Evolutionary conservation across 2,329 filamentous ascomycete species (phyloP), one percentile per base, ranked within the genome.

Genomic region (Proliferodiscus dingleyae): DNA sequence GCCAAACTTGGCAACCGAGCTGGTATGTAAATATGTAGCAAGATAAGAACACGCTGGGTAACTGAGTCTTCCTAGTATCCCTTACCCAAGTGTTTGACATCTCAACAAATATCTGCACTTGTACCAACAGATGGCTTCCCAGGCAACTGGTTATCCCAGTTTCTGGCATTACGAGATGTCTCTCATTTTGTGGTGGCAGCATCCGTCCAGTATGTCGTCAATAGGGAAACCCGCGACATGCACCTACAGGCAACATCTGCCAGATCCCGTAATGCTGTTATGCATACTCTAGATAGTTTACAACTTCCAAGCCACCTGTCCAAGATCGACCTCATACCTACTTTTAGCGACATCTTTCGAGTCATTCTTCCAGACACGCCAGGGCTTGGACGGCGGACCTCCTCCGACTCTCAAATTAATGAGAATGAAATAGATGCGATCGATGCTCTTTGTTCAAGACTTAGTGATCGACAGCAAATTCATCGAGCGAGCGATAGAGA

Each of bases 401-500:
- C 57, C 3, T 43, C 54, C 4, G 61, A 59, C 16, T 46, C 52
- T 2, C 49, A 57, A 7, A 48, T 50, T 11, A 63, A 69, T 45
- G 66, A 67, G 33, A 57, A 53, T 23, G 64, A 65, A 32, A 56
- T 64, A 36, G 66, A 69, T 47, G 66, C 66, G 0, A 51, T 70
- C 28, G 64, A 68, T 55, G 47, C 55, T 5, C 56, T 70, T 23
- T 64, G 62, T 37, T 45, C 54, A 11, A 64, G 56, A 34, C 57
- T 70, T 5, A 57, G 42, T 22, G 60, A 66, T 22, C 60, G 67
- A 11, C 65, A 67, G 46, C 47, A 65, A 2, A 52, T 68, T 24
- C 61, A 66, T 41, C 62, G 67, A n/a, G 56, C 66, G n/a, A 70
- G 67, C 45, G 68, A 70, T 52, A 53, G 61, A 37, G 66, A 68